These are phyloP conservation scores for Camellia sinensis DNA, from an alignment of 148 eudicot species.

Conservation along the genomic window DNA sequence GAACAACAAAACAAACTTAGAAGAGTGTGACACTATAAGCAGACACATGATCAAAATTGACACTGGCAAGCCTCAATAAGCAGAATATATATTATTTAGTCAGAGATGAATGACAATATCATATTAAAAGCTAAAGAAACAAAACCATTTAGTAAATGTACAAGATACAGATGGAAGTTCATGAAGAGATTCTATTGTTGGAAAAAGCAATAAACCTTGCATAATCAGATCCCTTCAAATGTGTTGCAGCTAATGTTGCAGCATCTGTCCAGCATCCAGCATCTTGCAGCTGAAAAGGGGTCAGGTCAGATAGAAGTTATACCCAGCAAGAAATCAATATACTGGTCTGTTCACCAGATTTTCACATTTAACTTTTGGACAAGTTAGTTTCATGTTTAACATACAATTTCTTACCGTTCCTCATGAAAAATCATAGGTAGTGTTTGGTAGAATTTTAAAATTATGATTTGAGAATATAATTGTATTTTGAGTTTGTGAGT, in stretches of 20 bases:
- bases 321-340: conserved; percentile 4
- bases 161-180: not conserved
- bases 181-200: not conserved
- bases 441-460: no score
- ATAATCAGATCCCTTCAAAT: conserved; percentile 93
- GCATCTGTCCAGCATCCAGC: conserved; percentile 99
- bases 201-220: conserved; percentile 55
- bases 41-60: not conserved
- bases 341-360: not conserved
- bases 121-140: not conserved
- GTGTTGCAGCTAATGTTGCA: conserved; percentile 98
- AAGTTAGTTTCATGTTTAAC: not conserved
- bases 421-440: not conserved
- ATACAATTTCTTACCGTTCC: no score
- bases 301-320: not conserved
- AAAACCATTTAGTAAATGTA: not conserved
- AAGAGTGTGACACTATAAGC: not conserved
- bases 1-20: not conserved
- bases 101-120: conserved; percentile 1
- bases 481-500: no score
- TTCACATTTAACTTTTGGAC: not conserved
- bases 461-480: no score
- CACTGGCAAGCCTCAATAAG: no score
- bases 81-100: no score
- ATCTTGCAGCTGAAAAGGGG: conserved; percentile 80